These are phyloP conservation scores for Penicillium polonicum DNA, from an alignment of 2,329 filamentous ascomycete species.

Conservation along the genomic window DNA sequence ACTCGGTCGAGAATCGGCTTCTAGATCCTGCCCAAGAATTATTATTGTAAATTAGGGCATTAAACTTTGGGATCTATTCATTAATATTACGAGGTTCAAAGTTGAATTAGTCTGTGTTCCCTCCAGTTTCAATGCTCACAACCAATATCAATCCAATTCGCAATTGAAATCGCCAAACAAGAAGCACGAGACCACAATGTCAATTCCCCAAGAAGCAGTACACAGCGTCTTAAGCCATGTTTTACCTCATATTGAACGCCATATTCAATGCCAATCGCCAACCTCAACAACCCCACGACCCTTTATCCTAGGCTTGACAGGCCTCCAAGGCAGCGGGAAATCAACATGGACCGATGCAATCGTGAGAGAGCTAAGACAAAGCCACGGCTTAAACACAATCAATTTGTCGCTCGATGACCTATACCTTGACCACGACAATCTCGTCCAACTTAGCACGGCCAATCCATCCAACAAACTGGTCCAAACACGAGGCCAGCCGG, in stretches of 20 bases:
- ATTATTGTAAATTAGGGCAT: not conserved
- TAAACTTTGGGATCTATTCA: not conserved
- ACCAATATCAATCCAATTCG: not conserved
- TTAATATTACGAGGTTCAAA: not conserved
- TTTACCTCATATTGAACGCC: slow-evolving; percentile 7
- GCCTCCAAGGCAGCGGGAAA: slow-evolving; percentile 21
- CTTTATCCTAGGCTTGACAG: slow-evolving; percentile 16
- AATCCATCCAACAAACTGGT: slow-evolving; percentile 16
- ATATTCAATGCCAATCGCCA: not conserved
- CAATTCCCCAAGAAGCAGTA: slow-evolving; percentile 7
- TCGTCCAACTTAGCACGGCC: slow-evolving; percentile 7
- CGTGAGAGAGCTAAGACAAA: slow-evolving; percentile 5
- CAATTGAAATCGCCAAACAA: not conserved
- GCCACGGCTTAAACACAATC: slow-evolving; percentile 13
- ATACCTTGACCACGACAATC: slow-evolving; percentile 17
- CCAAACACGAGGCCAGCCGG: slow-evolving; percentile 17
- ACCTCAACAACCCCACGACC: not conserved
- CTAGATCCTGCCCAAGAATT: not conserved
- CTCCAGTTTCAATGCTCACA: not conserved
- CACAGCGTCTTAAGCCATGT: slow-evolving; percentile 1
- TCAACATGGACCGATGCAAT: slow-evolving; percentile 20
- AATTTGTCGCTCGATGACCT: slow-evolving; percentile 19
- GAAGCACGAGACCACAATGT: not conserved
- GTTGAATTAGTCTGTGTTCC: not conserved
- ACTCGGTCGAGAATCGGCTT: not conserved